These are phyloP conservation scores for Udeniomyces megalosporus DNA, from an alignment of 768 basidiomycete species.

Conservation along the genomic window DNA sequence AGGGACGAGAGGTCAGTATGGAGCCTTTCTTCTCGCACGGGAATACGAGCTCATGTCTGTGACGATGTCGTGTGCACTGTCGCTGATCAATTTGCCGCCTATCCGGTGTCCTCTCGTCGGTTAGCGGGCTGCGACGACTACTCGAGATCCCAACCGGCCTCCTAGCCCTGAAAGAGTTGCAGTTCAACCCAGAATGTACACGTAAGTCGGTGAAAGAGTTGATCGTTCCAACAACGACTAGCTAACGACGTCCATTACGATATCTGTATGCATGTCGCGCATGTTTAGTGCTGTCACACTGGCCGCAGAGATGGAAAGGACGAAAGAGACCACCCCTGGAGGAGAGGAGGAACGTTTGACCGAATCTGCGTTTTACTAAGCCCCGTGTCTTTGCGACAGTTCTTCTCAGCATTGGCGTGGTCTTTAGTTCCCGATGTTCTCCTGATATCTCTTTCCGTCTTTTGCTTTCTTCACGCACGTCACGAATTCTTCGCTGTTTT, in stretches of 20 bases:
- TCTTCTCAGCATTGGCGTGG: not conserved
- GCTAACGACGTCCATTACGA: not conserved
- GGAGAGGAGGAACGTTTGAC: not conserved
- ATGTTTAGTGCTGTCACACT: not conserved
- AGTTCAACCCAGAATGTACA: not conserved
- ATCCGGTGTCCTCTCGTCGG: not conserved
- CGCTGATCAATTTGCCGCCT: not conserved
- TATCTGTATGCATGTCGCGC: not conserved
- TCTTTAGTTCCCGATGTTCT: too few relatives aligned
- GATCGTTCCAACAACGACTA: not conserved
- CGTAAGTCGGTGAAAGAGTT: too few relatives aligned
- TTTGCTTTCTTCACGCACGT: too few relatives aligned
- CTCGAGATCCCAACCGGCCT: not conserved
- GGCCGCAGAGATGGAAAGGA: not conserved
- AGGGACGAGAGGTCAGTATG: not conserved
- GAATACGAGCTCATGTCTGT: not conserved
- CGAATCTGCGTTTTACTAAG: not conserved
- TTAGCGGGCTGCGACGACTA: not conserved
- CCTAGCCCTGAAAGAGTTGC: not conserved
- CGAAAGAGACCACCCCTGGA: not conserved
- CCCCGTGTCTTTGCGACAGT: not conserved
- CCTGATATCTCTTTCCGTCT: too few relatives aligned
- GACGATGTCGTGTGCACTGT: not conserved
- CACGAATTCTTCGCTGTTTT: too few relatives aligned
- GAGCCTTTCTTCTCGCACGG: too few relatives aligned